A percentile compares a stretch with the other conserved stretches of the same genome.
phyloP scores from a whole-genome alignment of 306 rosid genomes.

The Vicia faba region DNA sequence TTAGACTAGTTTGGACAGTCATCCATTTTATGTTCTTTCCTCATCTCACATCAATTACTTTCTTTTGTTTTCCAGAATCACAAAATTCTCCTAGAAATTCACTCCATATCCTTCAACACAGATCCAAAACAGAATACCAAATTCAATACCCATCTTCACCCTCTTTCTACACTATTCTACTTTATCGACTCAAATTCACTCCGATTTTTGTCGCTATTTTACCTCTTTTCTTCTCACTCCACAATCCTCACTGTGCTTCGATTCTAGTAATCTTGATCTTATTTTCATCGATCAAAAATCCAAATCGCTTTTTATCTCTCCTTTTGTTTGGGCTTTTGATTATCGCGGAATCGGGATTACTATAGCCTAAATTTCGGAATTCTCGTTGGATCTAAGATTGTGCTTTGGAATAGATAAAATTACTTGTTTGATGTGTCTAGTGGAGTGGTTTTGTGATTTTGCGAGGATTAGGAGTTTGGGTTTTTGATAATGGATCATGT shows the following conservation, averaged over 20 bases:
- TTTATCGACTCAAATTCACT: background rate
- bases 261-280: constrained; percentile 41
- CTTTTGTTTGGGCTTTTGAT: background rate
- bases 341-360: constrained; percentile 17
- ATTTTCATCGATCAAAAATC: constrained; percentile 30
- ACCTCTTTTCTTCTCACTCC: constrained; percentile 30
- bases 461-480: constrained; percentile 41
- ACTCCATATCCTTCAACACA: constrained; percentile 38
- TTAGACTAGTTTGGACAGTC: background rate
- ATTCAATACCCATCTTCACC: constrained; percentile 4
- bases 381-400: constrained; percentile 63
- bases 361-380: constrained; percentile 35
- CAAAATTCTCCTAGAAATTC: constrained; percentile 33
- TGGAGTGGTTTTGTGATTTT: constrained; percentile 42
- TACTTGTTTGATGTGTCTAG: background rate
- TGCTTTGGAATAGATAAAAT: constrained; percentile 18
- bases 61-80: constrained; percentile 36
- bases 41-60: constrained; percentile 14
- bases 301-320: background rate
- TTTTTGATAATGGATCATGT: constrained; percentile 83
- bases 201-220: constrained; percentile 29
- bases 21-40: constrained; percentile 32
- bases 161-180: no score
- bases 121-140: constrained; percentile 55
- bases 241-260: constrained; percentile 32